Base-by-base conservation (phyloP, 805 yeast species). In the Peterozyma xylosa region DNA sequence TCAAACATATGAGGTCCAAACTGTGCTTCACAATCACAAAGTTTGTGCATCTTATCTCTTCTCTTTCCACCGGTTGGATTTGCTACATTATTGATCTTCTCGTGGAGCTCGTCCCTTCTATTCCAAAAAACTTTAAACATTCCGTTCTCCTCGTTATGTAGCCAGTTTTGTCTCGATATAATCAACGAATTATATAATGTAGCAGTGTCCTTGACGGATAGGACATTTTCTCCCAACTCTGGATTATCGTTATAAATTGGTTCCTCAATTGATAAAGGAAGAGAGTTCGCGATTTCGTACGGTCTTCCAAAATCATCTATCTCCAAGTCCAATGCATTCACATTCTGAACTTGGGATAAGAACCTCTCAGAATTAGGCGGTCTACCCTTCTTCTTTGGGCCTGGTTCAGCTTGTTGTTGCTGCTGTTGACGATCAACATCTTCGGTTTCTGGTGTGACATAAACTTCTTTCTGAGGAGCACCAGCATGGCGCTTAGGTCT, bases 1-100 rank as follows among this genome's bases (percentile, higher is more conserved):
- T 81, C 87, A 62, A 87, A 87, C 0, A 67, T 62, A 62, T 91
- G 99, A 0, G 96, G 96, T 0, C 97, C 98, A 17, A 84, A 70
- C 10, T 70, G 67, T 63, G 89, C 62, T 1, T 67, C 64, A 48
- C 90, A 79, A 52, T 90, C 96, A 52, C 91, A 78, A 45, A 93
- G 66, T 57, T 88, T 89, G 47, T 88, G 82, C 96, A 90, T 89
- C 45, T 80, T 80, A 50, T 91, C 97, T 53, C 95, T 45, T 32
- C 34, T 62, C 53, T 64, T 73, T 36, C 64, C 61, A 45, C 68
- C 71, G 48, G 68, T 58, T 10, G 13, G 13, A 9, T 32, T 14
- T 13, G 13, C 15, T 13, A 13, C 34, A 10, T 32, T 43, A 80
- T 61, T 46, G 79, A 74, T 42, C 82, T 84, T 48, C 84, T 78